Percentiles rank a stretch among this genome's conserved stretches.
Conservation (phyloP, 305 asterid genomes). For the Fraxinus paxiana region DNA sequence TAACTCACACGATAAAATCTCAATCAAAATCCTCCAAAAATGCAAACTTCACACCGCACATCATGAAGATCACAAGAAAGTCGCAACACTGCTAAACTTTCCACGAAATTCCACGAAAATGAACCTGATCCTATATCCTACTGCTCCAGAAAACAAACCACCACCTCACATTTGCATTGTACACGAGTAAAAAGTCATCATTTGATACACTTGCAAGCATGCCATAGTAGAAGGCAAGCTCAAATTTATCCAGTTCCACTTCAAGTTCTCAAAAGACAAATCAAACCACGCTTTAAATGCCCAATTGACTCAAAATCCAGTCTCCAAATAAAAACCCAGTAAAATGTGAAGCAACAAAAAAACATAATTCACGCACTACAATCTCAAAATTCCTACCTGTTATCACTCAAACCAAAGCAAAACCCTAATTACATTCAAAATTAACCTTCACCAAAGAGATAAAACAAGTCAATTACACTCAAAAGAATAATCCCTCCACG, state of each 20-base stretch:
- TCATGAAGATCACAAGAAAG: constrained; percentile 20
- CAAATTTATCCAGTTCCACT: constrained; percentile 15
- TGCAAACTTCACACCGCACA: constrained; percentile 31
- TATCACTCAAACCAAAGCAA: constrained; percentile 9
- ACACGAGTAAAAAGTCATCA: constrained; percentile 11
- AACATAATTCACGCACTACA: constrained; percentile 22
- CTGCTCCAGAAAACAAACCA: constrained; percentile 23
- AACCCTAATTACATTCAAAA: constrained; percentile 17
- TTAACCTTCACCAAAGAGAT: constrained; percentile 23
- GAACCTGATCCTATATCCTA: constrained; percentile 23
- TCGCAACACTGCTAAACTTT: constrained; percentile 14
- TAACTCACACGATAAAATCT: constrained; percentile 23
- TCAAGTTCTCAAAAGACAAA: constrained; percentile 23
- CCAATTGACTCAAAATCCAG: constrained; percentile 9
- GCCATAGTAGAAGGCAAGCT: constrained; percentile 13
- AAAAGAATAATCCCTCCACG: constrained; percentile 21
- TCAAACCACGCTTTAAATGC: constrained; percentile 21
- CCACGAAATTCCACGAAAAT: not conserved
- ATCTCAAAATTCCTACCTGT: not conserved
- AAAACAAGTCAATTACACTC: constrained; percentile 24
- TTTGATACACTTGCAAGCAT: constrained; percentile 13
- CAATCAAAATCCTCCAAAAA: constrained; percentile 30
- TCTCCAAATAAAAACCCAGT: constrained; percentile 26
- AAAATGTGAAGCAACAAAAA: constrained; percentile 26
- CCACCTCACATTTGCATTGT: constrained; percentile 28